Evolutionary conservation across 495 filamentous ascomycete genomes (phyloP), one percentile per base, ranked within the genome.

Genomic region (Xylaria telfairii): DNA sequence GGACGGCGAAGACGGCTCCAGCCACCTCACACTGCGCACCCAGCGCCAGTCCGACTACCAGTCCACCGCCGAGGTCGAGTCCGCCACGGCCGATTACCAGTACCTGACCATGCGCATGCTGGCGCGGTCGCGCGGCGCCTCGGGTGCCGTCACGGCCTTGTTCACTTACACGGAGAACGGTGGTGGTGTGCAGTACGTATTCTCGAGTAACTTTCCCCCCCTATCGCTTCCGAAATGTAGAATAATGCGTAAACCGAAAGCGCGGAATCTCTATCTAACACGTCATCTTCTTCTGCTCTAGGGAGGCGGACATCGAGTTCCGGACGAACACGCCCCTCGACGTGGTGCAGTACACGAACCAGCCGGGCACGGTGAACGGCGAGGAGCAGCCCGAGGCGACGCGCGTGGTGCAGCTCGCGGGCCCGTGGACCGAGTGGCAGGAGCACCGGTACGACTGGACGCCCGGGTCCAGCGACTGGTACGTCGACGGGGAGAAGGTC

Each of bases 271-370:
- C 62, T 65, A 65, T 51, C 62, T 65, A 65, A 67, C 49, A 15
- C 89, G 91, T 19, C 24, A n/a, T n/a, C 8, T 13, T 0, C n/a
- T n/a, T n/a, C n/a, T 6, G 0, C n/a, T 2, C 37, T 17, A 64
- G 64, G 76, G 92, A 95, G 78, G 88, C 89, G 0, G 93, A 96
- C 75, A 85, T 95, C 63, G 93, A 97, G 78, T 87, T 93, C 68
- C 83, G 91, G 13, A 93, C 91, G 0, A 75, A 74, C 1, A 90
- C 89, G 67, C 81, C 85, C 0, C 73, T 74, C 4, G 77, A 85
- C 65, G 78, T 81, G 2, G 82, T 92, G 26, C 89, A 89, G 72
- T 94, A 91, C 81, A 92, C 91, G 49, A 95, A 95, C 78, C 92
- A 95, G 77, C 92, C 92, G 0, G 72, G 77, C 57, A 75, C 66